A percentile compares a stretch with the other conserved stretches of the same genome.
Conservation (phyloP, 1,139 yeast species). For the Zhuliangozyma parablackwelliae region DNA sequence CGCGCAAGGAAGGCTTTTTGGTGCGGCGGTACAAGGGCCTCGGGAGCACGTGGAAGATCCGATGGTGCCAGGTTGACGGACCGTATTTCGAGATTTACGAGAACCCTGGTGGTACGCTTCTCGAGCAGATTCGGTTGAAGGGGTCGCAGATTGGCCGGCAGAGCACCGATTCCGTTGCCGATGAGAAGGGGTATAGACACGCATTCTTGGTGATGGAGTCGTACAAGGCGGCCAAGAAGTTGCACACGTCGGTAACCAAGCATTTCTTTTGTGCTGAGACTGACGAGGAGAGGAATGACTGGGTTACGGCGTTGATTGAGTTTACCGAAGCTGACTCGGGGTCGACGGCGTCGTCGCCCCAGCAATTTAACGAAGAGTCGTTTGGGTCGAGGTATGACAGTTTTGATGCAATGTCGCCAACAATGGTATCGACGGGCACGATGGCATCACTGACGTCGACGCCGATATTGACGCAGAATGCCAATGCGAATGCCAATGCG, state of each 20-base stretch:
- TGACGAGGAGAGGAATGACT: constrained; percentile 70
- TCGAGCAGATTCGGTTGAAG: constrained; percentile 56
- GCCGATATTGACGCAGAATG: not conserved
- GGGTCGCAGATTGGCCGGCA: constrained; percentile 66
- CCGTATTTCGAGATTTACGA: constrained; percentile 60
- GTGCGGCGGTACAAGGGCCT: constrained; percentile 54
- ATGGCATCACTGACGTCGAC: constrained; percentile 8
- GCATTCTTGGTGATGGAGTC: constrained; percentile 72
- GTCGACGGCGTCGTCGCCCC: constrained; percentile 10
- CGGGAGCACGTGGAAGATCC: constrained; percentile 65
- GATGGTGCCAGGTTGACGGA: constrained; percentile 72
- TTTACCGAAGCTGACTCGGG: constrained; percentile 18
- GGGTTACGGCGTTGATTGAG: constrained; percentile 64
- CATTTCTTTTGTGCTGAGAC: constrained; percentile 83
- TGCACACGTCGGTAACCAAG: constrained; percentile 49
- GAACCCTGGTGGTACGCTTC: constrained; percentile 50
- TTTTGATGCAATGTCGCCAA: too few relatives aligned
- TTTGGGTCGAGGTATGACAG: constrained; percentile 12
- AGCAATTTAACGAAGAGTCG: constrained; percentile 7
- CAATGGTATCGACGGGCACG: too few relatives aligned
- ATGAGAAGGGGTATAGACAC: constrained; percentile 69
- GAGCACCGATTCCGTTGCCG: constrained; percentile 55
- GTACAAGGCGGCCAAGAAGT: constrained; percentile 43
- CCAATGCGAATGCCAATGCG: too few relatives aligned
- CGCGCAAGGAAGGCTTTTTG: constrained; percentile 64